Evolutionary conservation across 495 filamentous ascomycete genomes (phyloP).

Genomic region (Penicillium paxilli): DNA sequence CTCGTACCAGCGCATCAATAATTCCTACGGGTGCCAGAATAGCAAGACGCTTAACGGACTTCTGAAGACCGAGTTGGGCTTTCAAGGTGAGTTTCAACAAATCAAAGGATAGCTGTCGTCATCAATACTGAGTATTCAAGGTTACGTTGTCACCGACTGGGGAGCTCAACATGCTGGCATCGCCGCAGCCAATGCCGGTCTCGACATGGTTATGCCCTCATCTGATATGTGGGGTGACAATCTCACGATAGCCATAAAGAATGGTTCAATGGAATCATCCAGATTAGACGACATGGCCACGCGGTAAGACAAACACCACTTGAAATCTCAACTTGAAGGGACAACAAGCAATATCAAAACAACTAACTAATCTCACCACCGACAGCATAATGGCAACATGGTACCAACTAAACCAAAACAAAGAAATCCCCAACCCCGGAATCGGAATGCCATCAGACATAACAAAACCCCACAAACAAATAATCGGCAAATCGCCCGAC

Average conservation of each 20-base stretch:
- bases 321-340: too few relatives aligned
- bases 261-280: slow-evolving; percentile 43
- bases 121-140: slow-evolving; percentile 34
- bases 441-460: slow-evolving; percentile 62
- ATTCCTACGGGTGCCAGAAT: slow-evolving; percentile 68
- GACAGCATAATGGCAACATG: slow-evolving; percentile 75
- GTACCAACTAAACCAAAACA: slow-evolving; percentile 80
- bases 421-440: slow-evolving; percentile 53
- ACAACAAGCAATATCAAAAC: neutral
- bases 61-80: slow-evolving; percentile 60
- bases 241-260: slow-evolving; percentile 52
- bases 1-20: slow-evolving; percentile 63
- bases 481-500: slow-evolving; percentile 53
- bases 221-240: slow-evolving; percentile 45
- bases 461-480: slow-evolving; percentile 67
- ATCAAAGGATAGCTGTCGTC: neutral
- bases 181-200: slow-evolving; percentile 51
- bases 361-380: slow-evolving; percentile 18
- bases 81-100: slow-evolving; percentile 44
- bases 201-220: slow-evolving; percentile 62
- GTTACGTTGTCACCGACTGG: slow-evolving; percentile 60
- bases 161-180: slow-evolving; percentile 57
- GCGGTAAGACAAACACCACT: slow-evolving; percentile 41
- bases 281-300: slow-evolving; percentile 58
- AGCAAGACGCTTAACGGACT: slow-evolving; percentile 56